Evolutionary conservation across 495 filamentous ascomycete genomes (phyloP), one percentile per base, ranked within the genome.

Genomic region (Neurospora sp.): DNA sequence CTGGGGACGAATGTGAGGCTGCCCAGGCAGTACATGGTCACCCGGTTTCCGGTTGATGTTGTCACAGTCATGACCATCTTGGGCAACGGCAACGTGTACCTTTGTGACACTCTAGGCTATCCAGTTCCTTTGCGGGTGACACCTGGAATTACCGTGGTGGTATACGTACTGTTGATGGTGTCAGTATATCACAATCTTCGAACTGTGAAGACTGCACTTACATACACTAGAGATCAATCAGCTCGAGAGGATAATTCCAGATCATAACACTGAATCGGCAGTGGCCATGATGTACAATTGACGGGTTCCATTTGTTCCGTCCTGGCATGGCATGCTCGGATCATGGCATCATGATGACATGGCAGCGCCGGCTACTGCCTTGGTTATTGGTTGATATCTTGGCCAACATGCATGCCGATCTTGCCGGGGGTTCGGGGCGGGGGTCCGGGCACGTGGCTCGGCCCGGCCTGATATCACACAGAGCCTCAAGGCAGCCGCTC

Each of bases 1-100:
- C n/a, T 68, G 1, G 74, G 76, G 12, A 70, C 44, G 70, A 77
- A 77, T 1, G 42, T 40, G 10, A 71, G 69, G 38, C 71, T 75
- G 41, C 72, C 72, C 4, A 71, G 70, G 45, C 74, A 75, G 45
- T 72, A 61, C 53, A 61, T 65, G 53, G 53, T 65, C 53, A 65
- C 53, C 27, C 31, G 22, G 6, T 8, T 65, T 8, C 53, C 53
- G 53, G 53, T 31, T 8, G 53, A 65, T 16, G 53, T 65, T 65
- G 53, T 65, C 31, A 65, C 53, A 35, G 53, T 35, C 53, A 65
- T 65, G 12, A 65, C 53, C 53, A 65, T 65, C 53, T 65, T 65
- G 53, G 53, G 53, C 53, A 65, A 61, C 22, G 22, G 10, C 48
- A 59, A 59, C 20, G 48, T 16, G 44, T n/a, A 48, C 44, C 3